A percentile compares a stretch with the other conserved stretches of the same genome.
These are phyloP conservation scores for Cyanidium caldarium DNA, from an alignment of 23 red algal species.

Conservation along the genomic window DNA sequence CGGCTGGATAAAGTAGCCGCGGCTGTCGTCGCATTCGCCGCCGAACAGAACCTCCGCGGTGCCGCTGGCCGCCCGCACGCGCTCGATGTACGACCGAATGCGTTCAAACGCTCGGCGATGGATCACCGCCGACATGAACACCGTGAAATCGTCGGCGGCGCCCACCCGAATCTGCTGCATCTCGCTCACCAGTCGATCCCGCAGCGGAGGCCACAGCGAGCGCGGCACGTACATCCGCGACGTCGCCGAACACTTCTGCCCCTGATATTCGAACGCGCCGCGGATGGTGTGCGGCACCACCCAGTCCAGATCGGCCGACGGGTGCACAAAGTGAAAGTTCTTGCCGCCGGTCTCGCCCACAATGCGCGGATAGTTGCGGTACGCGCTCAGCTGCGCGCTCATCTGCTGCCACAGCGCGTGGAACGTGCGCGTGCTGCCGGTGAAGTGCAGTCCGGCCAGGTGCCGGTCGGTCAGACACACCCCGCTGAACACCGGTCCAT, in stretches of 20 bases:
- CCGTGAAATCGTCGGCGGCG: conserved; percentile 10
- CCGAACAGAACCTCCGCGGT: conserved; percentile 8
- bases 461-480: neutral
- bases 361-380: conserved; percentile 30
- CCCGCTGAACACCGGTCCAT: neutral
- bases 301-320: conserved; percentile 12
- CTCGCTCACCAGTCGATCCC: conserved; percentile 11
- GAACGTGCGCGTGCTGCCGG: conserved; percentile 27
- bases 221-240: conserved; percentile 33
- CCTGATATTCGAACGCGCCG: conserved; percentile 33
- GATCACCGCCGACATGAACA: conserved; percentile 39
- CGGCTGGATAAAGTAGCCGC: conserved; percentile 33
- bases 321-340: conserved; percentile 40
- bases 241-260: conserved; percentile 50
- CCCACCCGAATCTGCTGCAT: conserved; percentile 12
- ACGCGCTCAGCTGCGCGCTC: neutral
- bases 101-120: conserved; percentile 21
- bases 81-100: conserved; percentile 21
- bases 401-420: conserved; percentile 15
- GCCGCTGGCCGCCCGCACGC: neutral
- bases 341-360: conserved; percentile 60
- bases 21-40: conserved; percentile 5
- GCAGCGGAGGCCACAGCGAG: conserved; percentile 25
- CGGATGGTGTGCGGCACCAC: conserved; percentile 28
- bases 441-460: conserved; percentile 44